These are phyloP conservation scores for Geotrichum fermentans DNA, from an alignment of 1,139 yeast species.

Conservation along the genomic window DNA sequence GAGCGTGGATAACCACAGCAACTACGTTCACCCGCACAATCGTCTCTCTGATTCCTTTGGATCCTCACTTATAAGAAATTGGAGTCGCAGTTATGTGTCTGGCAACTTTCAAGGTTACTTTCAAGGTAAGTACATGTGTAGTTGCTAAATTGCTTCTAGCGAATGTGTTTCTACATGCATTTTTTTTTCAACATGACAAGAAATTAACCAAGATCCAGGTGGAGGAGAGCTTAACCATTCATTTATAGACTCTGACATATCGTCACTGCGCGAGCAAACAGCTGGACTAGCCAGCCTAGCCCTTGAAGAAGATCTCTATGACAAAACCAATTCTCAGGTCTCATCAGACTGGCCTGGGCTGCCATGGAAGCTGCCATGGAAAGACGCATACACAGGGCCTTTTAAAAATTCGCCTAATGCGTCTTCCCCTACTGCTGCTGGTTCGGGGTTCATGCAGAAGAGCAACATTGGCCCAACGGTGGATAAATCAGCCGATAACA, in stretches of 20 bases:
- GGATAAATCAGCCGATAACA: neutral
- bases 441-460: neutral
- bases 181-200: too few relatives aligned
- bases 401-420: neutral
- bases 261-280: slow-evolving; percentile 57
- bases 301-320: slow-evolving; percentile 40
- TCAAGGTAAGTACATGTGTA: neutral
- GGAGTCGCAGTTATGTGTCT: neutral
- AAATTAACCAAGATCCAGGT: neutral
- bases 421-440: neutral
- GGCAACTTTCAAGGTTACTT: neutral
- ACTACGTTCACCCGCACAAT: neutral
- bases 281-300: slow-evolving; percentile 60
- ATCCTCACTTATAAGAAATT: neutral
- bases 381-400: neutral
- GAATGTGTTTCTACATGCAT: too few relatives aligned
- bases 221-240: neutral
- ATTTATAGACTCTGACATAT: neutral
- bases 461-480: neutral
- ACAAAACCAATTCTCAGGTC: neutral
- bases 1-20: neutral
- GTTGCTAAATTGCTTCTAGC: too few relatives aligned
- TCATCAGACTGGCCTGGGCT: neutral
- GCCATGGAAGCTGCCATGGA: neutral
- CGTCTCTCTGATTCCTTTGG: neutral